Base-by-base conservation (phyloP, 352 stramenopile species). In the Globisporangium camurandrum region DNA sequence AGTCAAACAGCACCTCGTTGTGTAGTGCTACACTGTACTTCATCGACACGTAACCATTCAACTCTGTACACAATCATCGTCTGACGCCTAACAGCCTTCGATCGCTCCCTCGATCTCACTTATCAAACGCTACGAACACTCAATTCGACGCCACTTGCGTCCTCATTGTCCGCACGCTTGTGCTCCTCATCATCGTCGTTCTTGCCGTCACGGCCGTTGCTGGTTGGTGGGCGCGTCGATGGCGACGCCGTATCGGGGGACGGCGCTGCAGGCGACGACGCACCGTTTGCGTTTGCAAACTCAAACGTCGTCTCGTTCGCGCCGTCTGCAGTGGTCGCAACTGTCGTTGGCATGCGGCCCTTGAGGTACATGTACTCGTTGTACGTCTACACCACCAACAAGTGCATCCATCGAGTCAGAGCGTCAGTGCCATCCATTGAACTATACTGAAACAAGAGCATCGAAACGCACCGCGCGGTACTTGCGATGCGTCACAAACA, bases 311-410 rank as follows among this genome's bases (percentile, higher is more conserved):
- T 86, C 47, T 88, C 79, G 23, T 86, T 82, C 0, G 66, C 72
- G 2, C 71, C 73, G 46, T 87, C 72, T 9, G 78, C 71, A 9
- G 76, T 67, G 12, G 59, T 66, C 30, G 66, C 64, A 37, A 81
- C 64, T n/a, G 77, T 61, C 27, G 73, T 72, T 11, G 75, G 75
- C 49, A 86, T 66, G 28, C 86, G 82, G 5, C 76, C 76, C 66
- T 91, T 91, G 39, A 91, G 57, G 44, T 91, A 91, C 41, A 91
- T 57, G 58, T 86, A 91, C 27, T 91, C 76, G 16, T 87, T 86
- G 70, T 87, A 88, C 12, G 69, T 68, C 63, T 75, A 23, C 17
- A 12, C n/a, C n/a, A n/a, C n/a, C n/a, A n/a, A n/a, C n/a, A n/a
- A n/a, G n/a, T n/a, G n/a, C n/a, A n/a, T n/a, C n/a, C n/a, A n/a